phyloP scores from a whole-genome alignment of 2,329 filamentous ascomycete species.

The Trichoderma hamatum region DNA sequence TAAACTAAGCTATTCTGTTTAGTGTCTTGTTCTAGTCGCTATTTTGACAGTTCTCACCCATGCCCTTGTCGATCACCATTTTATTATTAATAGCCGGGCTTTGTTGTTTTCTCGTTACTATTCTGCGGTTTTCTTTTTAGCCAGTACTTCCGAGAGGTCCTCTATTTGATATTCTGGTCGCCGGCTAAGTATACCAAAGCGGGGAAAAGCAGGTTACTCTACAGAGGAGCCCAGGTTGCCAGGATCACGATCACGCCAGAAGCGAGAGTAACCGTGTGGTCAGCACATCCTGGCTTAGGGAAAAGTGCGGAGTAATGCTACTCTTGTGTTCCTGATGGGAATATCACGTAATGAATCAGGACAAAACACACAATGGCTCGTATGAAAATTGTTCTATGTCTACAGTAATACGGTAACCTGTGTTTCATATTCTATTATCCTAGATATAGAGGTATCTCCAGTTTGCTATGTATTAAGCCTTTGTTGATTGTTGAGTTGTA shows the following conservation, averaged over 20 bases:
- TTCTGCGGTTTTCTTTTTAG: background rate
- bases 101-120: background rate
- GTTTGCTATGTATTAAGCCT: background rate
- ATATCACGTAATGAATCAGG: background rate
- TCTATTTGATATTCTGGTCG: background rate
- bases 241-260: slow-evolving; percentile 2
- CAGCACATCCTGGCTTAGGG: slow-evolving; percentile 1
- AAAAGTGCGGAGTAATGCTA: slow-evolving; percentile 12
- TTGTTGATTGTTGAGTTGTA: no score
- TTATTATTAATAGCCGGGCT: slow-evolving; percentile 8
- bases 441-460: background rate
- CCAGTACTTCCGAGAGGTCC: slow-evolving; percentile 7
- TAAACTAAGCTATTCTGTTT: background rate
- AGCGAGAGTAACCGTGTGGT: slow-evolving; percentile 5
- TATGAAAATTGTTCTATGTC: background rate
- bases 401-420: background rate
- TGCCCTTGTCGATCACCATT: background rate
- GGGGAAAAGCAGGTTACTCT: slow-evolving; percentile 1
- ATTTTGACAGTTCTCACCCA: background rate
- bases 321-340: background rate
- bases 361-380: no score
- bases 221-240: background rate
- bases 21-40: background rate
- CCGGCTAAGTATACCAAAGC: slow-evolving; percentile 24
- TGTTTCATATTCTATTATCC: background rate